Evolutionary conservation across 208 protist genomes (phyloP).

Genomic region (Trypanosoma melophagium): DNA sequence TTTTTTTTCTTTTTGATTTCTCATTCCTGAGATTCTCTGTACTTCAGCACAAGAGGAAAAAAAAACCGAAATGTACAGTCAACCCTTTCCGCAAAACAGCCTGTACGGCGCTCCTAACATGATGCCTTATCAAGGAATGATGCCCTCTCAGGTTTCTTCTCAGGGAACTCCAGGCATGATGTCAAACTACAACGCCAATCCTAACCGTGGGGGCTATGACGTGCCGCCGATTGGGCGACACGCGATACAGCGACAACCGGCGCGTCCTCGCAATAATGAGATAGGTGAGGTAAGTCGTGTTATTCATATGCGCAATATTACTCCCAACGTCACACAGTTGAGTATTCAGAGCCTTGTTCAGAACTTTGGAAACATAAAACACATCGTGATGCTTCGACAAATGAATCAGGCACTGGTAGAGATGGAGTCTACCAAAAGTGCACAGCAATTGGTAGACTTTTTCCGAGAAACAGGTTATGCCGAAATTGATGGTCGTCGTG

Average conservation of each 20-base stretch:
- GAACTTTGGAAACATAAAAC: constrained; percentile 89
- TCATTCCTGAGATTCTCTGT: background rate
- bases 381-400: constrained; percentile 92
- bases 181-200: constrained; percentile 45
- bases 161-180: constrained; percentile 42
- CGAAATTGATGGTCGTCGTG: constrained; percentile 88
- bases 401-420: constrained; percentile 93
- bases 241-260: constrained; percentile 20
- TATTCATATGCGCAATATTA: constrained; percentile 91
- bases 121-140: constrained; percentile 59
- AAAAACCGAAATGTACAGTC: constrained; percentile 57
- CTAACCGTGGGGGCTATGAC: constrained; percentile 38
- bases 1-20: constrained; percentile 23
- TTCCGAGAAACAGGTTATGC: constrained; percentile 85
- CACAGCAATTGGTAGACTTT: constrained; percentile 89
- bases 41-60: too few species aligned
- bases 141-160: constrained; percentile 26
- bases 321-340: constrained; percentile 88
- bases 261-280: constrained; percentile 77
- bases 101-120: constrained; percentile 74
- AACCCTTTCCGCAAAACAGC: constrained; percentile 61
- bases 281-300: constrained; percentile 84
- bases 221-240: constrained; percentile 17
- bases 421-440: constrained; percentile 87
- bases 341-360: constrained; percentile 85